A percentile compares a stretch with the other conserved stretches of the same genome.
phyloP scores from a whole-genome alignment of 2,329 filamentous ascomycete species.

The Hawksworthiomyces lignivorus region DNA sequence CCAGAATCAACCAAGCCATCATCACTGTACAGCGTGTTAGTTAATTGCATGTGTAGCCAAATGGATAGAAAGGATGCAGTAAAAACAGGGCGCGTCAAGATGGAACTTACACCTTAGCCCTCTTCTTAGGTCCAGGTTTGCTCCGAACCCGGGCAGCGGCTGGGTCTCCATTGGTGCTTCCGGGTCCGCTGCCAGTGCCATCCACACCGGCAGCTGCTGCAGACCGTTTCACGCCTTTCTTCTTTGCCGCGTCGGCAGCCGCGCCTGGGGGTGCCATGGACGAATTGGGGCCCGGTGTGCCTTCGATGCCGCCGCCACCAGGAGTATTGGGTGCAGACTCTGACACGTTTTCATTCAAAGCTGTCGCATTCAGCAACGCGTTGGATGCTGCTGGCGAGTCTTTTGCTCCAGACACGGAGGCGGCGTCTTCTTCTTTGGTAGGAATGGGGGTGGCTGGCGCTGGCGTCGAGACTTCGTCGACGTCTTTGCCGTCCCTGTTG shows the following conservation, averaged over 20 bases:
- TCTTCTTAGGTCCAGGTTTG: conserved; percentile 96
- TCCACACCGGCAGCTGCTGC: conserved; percentile 51
- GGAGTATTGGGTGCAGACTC: conserved; percentile 56
- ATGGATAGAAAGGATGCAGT: not conserved
- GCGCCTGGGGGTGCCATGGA: conserved; percentile 54
- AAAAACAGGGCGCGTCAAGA: too few relatives aligned
- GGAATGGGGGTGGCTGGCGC: conserved; percentile 15
- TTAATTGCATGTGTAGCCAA: not conserved
- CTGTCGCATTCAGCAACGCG: conserved; percentile 41
- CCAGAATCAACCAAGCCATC: conserved; percentile 55
- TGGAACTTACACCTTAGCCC: conserved; percentile 74
- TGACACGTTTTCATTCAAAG: conserved; percentile 52
- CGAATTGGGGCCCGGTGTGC: conserved; percentile 44
- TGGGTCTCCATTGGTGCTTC: conserved; percentile 45
- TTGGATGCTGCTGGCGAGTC: conserved; percentile 36
- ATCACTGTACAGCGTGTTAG: conserved; percentile 36
- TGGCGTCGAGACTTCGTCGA: conserved; percentile 25
- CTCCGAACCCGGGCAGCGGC: conserved; percentile 59
- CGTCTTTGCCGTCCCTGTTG: conserved; percentile 18
- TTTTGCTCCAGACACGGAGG: conserved; percentile 23
- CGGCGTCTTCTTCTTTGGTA: conserved; percentile 28
- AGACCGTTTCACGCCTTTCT: conserved; percentile 66
- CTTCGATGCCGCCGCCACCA: conserved; percentile 31
- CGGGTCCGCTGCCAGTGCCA: conserved; percentile 30
- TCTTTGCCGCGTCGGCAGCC: conserved; percentile 57